A percentile compares a stretch with the other conserved stretches of the same genome.
Conservation (phyloP, 2,329 filamentous ascomycete genomes). For the Pseudogymnoascus sp. region DNA sequence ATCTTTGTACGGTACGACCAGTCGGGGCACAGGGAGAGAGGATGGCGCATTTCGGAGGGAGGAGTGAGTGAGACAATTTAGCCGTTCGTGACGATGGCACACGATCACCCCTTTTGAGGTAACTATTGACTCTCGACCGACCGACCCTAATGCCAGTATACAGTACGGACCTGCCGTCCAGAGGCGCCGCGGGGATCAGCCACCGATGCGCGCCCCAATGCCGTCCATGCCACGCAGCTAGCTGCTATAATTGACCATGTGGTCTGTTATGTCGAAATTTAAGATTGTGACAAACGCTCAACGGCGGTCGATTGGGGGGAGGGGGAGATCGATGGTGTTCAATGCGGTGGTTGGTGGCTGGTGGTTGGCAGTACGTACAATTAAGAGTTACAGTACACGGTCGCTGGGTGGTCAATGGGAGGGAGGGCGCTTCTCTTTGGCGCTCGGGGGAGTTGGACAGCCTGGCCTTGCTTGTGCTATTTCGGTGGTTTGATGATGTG, state of each 20-base stretch:
- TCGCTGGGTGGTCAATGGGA: slow-evolving; percentile 6
- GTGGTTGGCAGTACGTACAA: neutral
- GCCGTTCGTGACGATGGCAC: slow-evolving; percentile 6
- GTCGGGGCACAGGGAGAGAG: neutral
- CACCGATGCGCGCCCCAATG: neutral
- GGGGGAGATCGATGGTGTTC: neutral
- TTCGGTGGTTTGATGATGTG: neutral
- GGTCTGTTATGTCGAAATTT: neutral
- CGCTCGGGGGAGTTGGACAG: neutral
- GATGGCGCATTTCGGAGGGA: too few species aligned
- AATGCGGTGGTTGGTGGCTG: neutral
- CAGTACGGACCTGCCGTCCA: neutral
- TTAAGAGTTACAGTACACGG: neutral
- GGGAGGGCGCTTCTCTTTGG: neutral
- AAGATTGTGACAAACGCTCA: slow-evolving; percentile 5
- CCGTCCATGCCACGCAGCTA: neutral
- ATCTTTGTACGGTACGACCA: neutral
- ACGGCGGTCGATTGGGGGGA: neutral
- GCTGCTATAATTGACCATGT: neutral
- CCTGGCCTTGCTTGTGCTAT: neutral
- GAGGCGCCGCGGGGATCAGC: neutral
- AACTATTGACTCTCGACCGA: neutral
- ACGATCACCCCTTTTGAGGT: neutral
- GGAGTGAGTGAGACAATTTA: neutral
- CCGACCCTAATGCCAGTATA: too few species aligned